Base-by-base conservation (phyloP, 345 rosid species). In the Draba incana region DNA sequence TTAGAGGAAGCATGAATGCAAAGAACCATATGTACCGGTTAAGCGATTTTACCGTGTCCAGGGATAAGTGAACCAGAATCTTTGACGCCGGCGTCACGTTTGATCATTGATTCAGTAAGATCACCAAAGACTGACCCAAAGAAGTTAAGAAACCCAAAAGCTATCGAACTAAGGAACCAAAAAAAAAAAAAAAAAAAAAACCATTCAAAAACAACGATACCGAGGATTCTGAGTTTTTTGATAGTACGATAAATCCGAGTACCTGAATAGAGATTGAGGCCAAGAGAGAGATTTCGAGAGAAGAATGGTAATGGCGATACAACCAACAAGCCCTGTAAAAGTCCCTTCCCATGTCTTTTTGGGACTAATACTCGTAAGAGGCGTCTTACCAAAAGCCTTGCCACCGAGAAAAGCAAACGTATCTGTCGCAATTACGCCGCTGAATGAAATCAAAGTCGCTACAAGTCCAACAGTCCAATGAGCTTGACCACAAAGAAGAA, bases 271-370 rank as follows among this genome's bases (percentile, higher is more conserved):
- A 63, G 96, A 90, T 16, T 81, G 75, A 10, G 98, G 96, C 98
- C 98, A 93, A 62, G 72, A 54, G 45, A 93, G 82, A 43, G 81
- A 59, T 68, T 79, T 88, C 33, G 87, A 84, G n/a, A 93, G 68
- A 37, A 84, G 31, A 27, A 84, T 42, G 55, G 92, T 76, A 15
- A 85, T 82, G 44, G 76, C 89, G 61, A 92, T 79, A 80, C 97
- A 92, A 57, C 98, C 98, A 60, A 82, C 90, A 75, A 92, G 76
- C 44, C 97, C 98, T 13, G 77, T 74, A 53, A 85, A 62, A 63
- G 96, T 82, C 68, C 98, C 98, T 79, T 90, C 98, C 98, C 98
- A 90, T 53, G 98, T 90, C 83, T 90, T 90, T 78, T 90, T 90
- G 2, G 97, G 98, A 75, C 98, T 90, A 62, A 90, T 79, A 74